phyloP scores from a whole-genome alignment of 331 rosid species.

The Stylosanthes scabra region DNA sequence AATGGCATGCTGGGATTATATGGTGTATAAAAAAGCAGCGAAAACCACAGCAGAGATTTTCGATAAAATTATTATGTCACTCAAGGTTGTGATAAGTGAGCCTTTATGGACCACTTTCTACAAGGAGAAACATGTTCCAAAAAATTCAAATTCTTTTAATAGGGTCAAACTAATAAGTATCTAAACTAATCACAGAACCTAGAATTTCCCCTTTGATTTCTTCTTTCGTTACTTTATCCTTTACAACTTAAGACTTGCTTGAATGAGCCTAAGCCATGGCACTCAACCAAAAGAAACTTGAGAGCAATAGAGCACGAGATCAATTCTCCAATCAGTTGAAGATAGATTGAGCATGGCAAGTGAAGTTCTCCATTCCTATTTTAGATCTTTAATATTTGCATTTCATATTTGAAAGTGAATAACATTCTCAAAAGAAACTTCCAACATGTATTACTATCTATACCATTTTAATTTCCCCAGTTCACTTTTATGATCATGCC shows the following conservation, averaged over 20 bases:
- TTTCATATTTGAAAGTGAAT: not conserved
- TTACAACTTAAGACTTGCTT: not conserved
- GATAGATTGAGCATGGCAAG: constrained; percentile 3
- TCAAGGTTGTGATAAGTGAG: no score
- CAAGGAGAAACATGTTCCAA: no score
- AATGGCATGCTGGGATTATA: not conserved
- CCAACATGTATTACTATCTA: not conserved
- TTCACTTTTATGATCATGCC: constrained; percentile 11
- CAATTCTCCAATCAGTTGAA: constrained; percentile 19
- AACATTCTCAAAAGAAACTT: not conserved
- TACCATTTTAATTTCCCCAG: no score
- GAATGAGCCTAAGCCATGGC: not conserved
- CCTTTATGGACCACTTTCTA: no score
- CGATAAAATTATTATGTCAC: no score
- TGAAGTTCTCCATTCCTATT: not conserved
- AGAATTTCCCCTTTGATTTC: not conserved
- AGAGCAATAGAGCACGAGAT: constrained; percentile 5
- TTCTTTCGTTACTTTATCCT: not conserved
- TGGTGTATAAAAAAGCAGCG: not conserved
- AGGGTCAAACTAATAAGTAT: no score
- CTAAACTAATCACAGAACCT: no score
- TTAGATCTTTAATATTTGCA: not conserved
- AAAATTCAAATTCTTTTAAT: no score
- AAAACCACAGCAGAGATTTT: not conserved
- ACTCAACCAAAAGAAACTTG: constrained; percentile 14